phyloP scores from a whole-genome alignment of 345 rosid genomes.

The Hirschfeldia incana region DNA sequence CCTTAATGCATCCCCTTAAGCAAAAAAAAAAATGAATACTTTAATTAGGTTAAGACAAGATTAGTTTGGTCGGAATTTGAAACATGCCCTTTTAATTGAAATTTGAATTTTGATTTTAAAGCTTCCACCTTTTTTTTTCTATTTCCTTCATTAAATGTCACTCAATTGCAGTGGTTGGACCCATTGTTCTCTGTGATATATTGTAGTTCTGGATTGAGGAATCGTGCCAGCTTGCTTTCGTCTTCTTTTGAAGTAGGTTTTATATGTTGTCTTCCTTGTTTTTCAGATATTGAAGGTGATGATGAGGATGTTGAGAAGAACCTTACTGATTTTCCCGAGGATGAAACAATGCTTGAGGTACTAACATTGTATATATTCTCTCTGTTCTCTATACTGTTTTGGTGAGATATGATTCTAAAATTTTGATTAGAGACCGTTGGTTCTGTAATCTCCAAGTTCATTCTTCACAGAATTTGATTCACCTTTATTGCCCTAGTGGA shows the following conservation, averaged over 20 bases:
- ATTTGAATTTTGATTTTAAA: slow-evolving; percentile 22
- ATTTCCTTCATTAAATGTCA: slow-evolving; percentile 9
- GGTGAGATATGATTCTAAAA: neutral
- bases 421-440: neutral
- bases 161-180: neutral
- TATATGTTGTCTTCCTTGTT: slow-evolving; percentile 13
- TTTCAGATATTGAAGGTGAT: slow-evolving; percentile 52
- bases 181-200: neutral
- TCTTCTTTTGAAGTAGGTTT: neutral
- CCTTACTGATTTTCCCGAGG: slow-evolving; percentile 39
- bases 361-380: too few relatives aligned
- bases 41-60: neutral
- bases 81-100: slow-evolving; percentile 14
- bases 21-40: neutral
- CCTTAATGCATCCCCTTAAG: neutral
- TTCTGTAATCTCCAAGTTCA: neutral
- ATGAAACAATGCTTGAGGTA: slow-evolving; percentile 46
- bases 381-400: too few relatives aligned
- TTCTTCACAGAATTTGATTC: neutral
- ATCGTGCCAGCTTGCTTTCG: too few relatives aligned
- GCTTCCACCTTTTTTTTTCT: slow-evolving; percentile 9
- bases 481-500: neutral
- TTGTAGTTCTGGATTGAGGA: too few relatives aligned
- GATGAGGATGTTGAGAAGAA: slow-evolving; percentile 37
- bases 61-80: slow-evolving; percentile 8